Evolutionary conservation across 2,329 filamentous ascomycete genomes (phyloP), one percentile per base, ranked within the genome.

Genomic region (Diaporthe citrichinensis): DNA sequence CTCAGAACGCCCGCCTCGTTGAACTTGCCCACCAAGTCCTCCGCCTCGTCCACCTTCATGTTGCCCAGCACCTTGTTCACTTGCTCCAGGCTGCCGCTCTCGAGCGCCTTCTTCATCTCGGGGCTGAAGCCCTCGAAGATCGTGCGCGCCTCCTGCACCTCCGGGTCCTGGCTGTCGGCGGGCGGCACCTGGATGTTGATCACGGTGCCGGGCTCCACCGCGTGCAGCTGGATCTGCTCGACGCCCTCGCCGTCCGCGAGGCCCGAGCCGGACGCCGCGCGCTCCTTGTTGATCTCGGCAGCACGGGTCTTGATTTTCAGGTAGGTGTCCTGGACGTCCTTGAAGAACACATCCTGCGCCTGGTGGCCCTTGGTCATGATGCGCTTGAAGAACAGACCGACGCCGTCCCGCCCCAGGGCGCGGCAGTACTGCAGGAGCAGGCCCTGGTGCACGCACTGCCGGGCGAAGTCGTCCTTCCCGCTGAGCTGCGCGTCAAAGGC

Each of bases 141-240:
- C 79, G 91, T 87, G 58, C 96, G 89, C 0, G 92, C 92, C 76
- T 89, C 87, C 77, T 92, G 88, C 72, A 89, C 89, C 72, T 90
- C 92, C 1, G 91, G 89, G 71, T 96, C 92, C 34, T 92, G 88
- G 79, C 92, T 94, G 34, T 91, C 88, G 53, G 88, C 88, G 0
- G 93, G 88, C 17, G 97, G 96, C 53, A 98, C 93, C 73, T 86
- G 91, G 84, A 98, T 98, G 82, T 94, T 94, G 83, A 99, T 98
- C 77, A 94, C 93, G 4, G 96, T 98, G 65, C 94, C 94, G 0
- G 96, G 96, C 83, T 98, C 95, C 15, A 99, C 96, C 20, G 97
- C 96, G 83, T 99, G 97, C 62, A 99, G 90, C 85, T 99, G 97
- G 79, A 99, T 99, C 84, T 98, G 96, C 86, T 99, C 97, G 14